These are phyloP conservation scores for Zygotorulaspora danielsina DNA, from an alignment of 805 yeast species.

Conservation along the genomic window DNA sequence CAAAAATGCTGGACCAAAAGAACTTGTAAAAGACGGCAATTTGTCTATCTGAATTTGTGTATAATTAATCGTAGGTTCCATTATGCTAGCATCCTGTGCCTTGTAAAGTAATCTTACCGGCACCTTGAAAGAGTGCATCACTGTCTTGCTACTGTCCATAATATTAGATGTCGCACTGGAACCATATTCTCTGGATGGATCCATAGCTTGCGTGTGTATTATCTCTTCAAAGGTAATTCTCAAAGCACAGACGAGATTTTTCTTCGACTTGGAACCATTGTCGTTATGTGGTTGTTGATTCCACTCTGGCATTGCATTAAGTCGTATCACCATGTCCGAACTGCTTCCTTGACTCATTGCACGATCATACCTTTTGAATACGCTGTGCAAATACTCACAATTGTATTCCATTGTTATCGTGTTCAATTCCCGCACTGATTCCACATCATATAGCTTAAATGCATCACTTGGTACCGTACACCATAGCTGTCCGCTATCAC, in stretches of 20 bases:
- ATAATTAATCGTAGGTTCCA: conserved; percentile 59
- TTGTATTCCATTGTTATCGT: conserved; percentile 33
- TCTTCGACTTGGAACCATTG: conserved; percentile 7
- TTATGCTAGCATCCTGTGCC: conserved; percentile 47
- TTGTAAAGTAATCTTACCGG: conserved; percentile 62
- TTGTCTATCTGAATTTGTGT: conserved; percentile 54
- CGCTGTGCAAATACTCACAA: conserved; percentile 31
- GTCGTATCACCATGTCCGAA: conserved; percentile 28
- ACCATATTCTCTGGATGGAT: conserved; percentile 8
- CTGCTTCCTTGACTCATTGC: conserved; percentile 29
- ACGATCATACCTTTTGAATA: conserved; percentile 30
- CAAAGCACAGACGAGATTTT: conserved; percentile 28
- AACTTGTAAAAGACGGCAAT: conserved; percentile 34
- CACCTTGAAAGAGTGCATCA: conserved; percentile 63
- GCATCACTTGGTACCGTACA: conserved; percentile 34
- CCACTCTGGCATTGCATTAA: conserved; percentile 32
- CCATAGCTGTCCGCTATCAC: conserved; percentile 34
- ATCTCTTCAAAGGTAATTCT: conserved; percentile 32
- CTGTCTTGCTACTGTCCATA: conserved; percentile 29
- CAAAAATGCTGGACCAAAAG: conserved; percentile 42
- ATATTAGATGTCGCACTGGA: conserved; percentile 3
- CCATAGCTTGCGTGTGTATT: conserved; percentile 15
- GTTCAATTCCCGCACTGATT: conserved; percentile 27
- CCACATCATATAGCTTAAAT: conserved; percentile 27
- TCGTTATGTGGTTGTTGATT: conserved; percentile 10